These are phyloP conservation scores for Dactylellina parvicollis DNA, from an alignment of 2,329 filamentous ascomycete genomes.

Conservation along the genomic window DNA sequence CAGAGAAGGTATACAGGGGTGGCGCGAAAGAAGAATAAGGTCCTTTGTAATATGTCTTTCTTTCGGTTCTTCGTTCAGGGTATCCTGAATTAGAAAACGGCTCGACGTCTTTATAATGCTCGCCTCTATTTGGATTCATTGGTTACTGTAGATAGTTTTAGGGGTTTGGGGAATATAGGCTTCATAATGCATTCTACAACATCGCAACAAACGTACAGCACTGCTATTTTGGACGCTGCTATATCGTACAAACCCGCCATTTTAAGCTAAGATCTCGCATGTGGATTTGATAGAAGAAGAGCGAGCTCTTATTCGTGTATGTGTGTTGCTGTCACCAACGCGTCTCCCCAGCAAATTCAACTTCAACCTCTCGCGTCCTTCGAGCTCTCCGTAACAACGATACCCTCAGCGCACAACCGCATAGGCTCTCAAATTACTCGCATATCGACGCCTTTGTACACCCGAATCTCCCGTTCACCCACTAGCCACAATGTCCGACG, in stretches of 20 bases:
- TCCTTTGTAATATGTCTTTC: conserved; percentile 14
- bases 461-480: neutral
- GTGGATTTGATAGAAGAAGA: too few species aligned
- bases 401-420: neutral
- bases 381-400: neutral
- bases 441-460: neutral
- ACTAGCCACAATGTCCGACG: conserved; percentile 66
- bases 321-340: conserved; percentile 37
- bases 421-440: neutral
- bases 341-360: conserved; percentile 49
- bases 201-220: too few species aligned
- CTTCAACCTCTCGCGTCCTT: conserved; percentile 24
- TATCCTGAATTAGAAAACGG: neutral
- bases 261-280: too few species aligned
- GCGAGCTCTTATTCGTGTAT: neutral
- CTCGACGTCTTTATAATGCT: conserved; percentile 10
- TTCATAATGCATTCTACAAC: neutral
- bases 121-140: conserved; percentile 2
- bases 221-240: too few species aligned
- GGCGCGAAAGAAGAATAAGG: conserved; percentile 76
- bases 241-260: too few species aligned
- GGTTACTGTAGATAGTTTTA: conserved; percentile 31
- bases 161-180: conserved; percentile 16
- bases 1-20: conserved; percentile 77
- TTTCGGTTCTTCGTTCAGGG: neutral